Conservation (phyloP, 495 filamentous ascomycete species). For the Astrothelium macrocarpum region DNA sequence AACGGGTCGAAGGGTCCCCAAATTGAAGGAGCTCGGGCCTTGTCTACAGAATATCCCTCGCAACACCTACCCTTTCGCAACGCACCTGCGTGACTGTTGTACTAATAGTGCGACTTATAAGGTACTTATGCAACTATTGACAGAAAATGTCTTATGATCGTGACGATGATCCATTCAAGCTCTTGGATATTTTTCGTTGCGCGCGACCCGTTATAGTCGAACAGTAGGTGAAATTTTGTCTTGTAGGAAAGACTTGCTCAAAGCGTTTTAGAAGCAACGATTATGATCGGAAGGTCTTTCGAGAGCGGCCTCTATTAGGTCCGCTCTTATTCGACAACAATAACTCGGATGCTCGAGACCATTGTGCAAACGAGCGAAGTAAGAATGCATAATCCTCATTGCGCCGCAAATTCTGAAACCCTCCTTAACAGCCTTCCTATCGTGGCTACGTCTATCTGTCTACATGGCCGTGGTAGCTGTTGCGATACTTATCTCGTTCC, state of each 20-base stretch:
- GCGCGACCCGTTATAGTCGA: conserved; percentile 29
- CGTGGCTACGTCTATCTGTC: conserved; percentile 82
- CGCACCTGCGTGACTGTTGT: too few relatives aligned
- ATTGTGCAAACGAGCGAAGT: conserved; percentile 73
- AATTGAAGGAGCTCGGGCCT: background rate
- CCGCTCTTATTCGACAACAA: conserved; percentile 83
- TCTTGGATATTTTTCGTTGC: background rate
- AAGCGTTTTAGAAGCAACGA: conserved; percentile 26
- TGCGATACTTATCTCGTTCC: conserved; percentile 88
- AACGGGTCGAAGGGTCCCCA: too few relatives aligned
- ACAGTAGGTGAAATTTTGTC: conserved; percentile 19
- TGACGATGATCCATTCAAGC: background rate
- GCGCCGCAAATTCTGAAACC: background rate
- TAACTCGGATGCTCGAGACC: conserved; percentile 76
- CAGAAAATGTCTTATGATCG: background rate
- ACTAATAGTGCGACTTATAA: too few relatives aligned
- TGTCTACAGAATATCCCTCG: too few relatives aligned
- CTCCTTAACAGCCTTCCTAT: conserved; percentile 61
- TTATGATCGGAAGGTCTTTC: conserved; percentile 44
- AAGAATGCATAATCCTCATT: conserved; percentile 14
- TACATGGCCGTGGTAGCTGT: conserved; percentile 84
- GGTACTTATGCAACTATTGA: too few relatives aligned
- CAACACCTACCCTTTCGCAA: too few relatives aligned
- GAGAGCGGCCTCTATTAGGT: conserved; percentile 59
- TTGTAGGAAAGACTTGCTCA: background rate